Conservation (phyloP, 2,329 filamentous ascomycete genomes). For the Alternaria sp. region DNA sequence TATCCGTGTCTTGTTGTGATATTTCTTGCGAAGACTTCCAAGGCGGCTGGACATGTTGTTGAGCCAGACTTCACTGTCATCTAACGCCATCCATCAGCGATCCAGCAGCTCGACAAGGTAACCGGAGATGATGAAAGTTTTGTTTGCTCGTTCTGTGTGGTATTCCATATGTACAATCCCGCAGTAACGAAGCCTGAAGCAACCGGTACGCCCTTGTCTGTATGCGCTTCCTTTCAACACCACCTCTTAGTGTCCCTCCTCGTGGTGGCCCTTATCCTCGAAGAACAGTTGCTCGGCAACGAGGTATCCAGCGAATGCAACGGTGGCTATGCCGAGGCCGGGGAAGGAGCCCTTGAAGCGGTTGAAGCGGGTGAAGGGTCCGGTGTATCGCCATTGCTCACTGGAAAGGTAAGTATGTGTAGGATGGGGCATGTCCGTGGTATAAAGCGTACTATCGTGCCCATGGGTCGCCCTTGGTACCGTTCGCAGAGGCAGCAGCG, state of each 20-base stretch:
- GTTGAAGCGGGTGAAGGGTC: conserved; percentile 86
- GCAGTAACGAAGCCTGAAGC: conserved; percentile 32
- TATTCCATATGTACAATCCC: conserved; percentile 46
- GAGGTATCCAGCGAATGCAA: conserved; percentile 89
- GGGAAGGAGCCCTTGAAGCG: conserved; percentile 87
- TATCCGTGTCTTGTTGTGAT: background rate
- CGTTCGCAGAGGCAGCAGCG: conserved; percentile 70
- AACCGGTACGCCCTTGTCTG: conserved; percentile 39
- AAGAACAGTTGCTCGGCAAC: conserved; percentile 88
- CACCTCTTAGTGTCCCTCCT: conserved; percentile 8
- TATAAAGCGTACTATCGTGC: conserved; percentile 60
- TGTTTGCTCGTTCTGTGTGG: conserved; percentile 26
- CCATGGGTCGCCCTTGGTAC: conserved; percentile 67
- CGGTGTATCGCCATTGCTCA: conserved; percentile 93
- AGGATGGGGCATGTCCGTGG: background rate
- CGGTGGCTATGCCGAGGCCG: conserved; percentile 88
- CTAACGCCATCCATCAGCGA: background rate
- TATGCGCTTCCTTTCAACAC: conserved; percentile 1
- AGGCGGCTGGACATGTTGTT: background rate
- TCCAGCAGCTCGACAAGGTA: background rate
- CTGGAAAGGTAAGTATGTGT: conserved; percentile 57
- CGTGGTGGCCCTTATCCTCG: conserved; percentile 61
- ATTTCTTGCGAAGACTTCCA: background rate
- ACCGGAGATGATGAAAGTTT: background rate
- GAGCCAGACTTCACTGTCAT: background rate